These are phyloP conservation scores for Aspergillus glaucus DNA, from an alignment of 2,329 filamentous ascomycete genomes.

Conservation along the genomic window DNA sequence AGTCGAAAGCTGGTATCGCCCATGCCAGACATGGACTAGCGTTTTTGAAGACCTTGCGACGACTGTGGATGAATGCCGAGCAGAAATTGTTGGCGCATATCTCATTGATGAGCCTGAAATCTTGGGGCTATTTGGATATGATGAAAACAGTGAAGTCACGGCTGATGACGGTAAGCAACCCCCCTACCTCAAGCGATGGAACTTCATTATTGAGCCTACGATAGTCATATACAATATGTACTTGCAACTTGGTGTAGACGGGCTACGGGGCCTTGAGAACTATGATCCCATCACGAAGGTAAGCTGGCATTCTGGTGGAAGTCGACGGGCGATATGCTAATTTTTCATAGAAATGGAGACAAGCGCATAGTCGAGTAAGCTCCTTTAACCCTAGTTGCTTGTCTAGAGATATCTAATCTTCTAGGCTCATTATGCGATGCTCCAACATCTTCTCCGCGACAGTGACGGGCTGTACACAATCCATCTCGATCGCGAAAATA, in stretches of 20 bases:
- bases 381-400: not conserved
- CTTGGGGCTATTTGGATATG: slow-evolving; percentile 34
- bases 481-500: slow-evolving; percentile 37
- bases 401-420: not conserved
- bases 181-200: not conserved
- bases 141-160: not conserved
- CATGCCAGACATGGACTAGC: slow-evolving; percentile 58
- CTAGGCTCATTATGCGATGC: slow-evolving; percentile 57
- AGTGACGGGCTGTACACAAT: slow-evolving; percentile 49
- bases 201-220: slow-evolving; percentile 22
- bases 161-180: slow-evolving; percentile 8
- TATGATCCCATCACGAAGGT: slow-evolving; percentile 34
- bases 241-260: slow-evolving; percentile 38
- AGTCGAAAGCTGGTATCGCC: slow-evolving; percentile 49
- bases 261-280: slow-evolving; percentile 34
- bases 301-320: slow-evolving; percentile 17
- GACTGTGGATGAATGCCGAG: slow-evolving; percentile 54
- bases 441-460: slow-evolving; percentile 52
- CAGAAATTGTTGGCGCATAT: slow-evolving; percentile 39
- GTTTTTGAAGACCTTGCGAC: slow-evolving; percentile 55
- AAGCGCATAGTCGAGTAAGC: slow-evolving; percentile 12
- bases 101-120: slow-evolving; percentile 41
- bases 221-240: slow-evolving; percentile 39
- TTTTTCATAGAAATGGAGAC: slow-evolving; percentile 9
- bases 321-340: not conserved